Conservation (phyloP, 257 asterid genomes). For the Coffea eugenioides region DNA sequence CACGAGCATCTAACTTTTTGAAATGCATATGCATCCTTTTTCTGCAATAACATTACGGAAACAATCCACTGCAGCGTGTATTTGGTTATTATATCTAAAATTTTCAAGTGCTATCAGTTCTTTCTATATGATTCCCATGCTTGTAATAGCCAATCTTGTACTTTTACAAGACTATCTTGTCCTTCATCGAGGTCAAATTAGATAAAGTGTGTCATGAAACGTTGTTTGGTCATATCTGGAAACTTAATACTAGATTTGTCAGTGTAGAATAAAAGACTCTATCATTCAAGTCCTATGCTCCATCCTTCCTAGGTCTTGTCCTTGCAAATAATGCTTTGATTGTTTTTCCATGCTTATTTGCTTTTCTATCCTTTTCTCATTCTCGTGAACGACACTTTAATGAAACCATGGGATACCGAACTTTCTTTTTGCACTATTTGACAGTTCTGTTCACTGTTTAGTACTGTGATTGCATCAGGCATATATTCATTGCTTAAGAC, state of each 20-base stretch:
- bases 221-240: neutral
- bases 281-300: neutral
- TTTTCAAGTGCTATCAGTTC: neutral
- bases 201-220: neutral
- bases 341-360: neutral
- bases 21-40: too few species aligned
- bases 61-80: neutral
- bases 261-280: neutral
- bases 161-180: neutral
- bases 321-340: slow-evolving; percentile 1
- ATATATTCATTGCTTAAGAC: neutral
- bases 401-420: neutral
- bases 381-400: neutral
- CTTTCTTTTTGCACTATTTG: neutral
- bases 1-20: neutral
- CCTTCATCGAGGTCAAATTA: neutral
- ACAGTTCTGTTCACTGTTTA: neutral
- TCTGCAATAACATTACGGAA: neutral
- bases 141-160: neutral
- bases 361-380: neutral
- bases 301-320: slow-evolving; percentile 2
- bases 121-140: neutral
- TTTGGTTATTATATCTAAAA: neutral
- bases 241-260: neutral
- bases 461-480: neutral